Percentiles rank a stretch among this genome's conserved stretches.
Conservation (phyloP, 352 stramenopile genomes). For the Pythium periplocum region DNA sequence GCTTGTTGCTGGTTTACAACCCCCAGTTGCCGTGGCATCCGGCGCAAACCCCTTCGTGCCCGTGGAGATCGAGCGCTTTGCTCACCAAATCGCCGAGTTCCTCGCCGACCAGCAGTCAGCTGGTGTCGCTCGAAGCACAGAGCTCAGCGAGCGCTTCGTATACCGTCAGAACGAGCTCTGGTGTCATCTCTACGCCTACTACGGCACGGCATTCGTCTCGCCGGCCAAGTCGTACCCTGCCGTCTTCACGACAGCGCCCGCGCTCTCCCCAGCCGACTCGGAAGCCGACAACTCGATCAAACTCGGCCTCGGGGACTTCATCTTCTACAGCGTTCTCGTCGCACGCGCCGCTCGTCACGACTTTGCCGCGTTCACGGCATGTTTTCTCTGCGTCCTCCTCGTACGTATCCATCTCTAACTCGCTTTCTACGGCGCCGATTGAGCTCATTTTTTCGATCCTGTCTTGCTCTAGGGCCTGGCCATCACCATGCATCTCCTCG, state of each 20-base stretch:
- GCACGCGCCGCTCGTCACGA: constrained; percentile 90
- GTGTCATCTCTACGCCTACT: constrained; percentile 41
- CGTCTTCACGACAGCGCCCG: constrained; percentile 16
- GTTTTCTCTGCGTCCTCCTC: constrained; percentile 90
- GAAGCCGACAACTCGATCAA: constrained; percentile 75
- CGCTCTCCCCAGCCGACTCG: constrained; percentile 23
- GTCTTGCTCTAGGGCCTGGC: constrained; percentile 58
- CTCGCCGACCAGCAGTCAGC: constrained; percentile 34
- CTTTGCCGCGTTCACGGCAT: constrained; percentile 89
- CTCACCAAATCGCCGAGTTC: constrained; percentile 35
- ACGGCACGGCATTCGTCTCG: constrained; percentile 26
- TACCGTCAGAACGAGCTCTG: constrained; percentile 32
- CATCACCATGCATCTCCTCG: constrained; percentile 91
- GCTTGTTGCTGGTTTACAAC: constrained; percentile 2
- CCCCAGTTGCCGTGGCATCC: constrained; percentile 18
- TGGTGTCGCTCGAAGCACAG: constrained; percentile 19
- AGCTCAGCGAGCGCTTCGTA: constrained; percentile 28
- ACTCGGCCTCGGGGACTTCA: constrained; percentile 94
- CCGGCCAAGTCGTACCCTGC: constrained; percentile 29
- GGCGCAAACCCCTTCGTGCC: constrained; percentile 6
- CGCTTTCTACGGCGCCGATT: not conserved
- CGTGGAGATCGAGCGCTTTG: constrained; percentile 15
- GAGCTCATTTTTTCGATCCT: not conserved
- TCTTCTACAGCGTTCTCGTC: constrained; percentile 97
- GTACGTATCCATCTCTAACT: constrained; percentile 29